These are phyloP conservation scores for Exophiala oligosperma DNA, from an alignment of 2,329 filamentous ascomycete genomes.

Conservation along the genomic window DNA sequence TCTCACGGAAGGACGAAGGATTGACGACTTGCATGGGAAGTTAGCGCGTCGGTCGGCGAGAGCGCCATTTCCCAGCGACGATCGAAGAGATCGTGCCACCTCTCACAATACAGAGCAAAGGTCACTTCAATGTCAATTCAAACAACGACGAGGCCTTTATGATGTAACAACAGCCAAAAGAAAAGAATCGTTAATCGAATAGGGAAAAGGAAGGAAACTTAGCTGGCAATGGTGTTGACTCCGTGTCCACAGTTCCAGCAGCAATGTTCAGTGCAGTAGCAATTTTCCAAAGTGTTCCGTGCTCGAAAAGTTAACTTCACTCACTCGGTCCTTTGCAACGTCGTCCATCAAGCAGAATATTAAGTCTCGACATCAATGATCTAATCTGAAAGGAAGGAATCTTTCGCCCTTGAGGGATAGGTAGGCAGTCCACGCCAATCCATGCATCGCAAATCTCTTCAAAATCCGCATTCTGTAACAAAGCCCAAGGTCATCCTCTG, in stretches of 20 bases:
- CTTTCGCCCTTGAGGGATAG: neutral
- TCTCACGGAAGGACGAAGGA: too few relatives aligned
- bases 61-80: too few relatives aligned
- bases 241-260: neutral
- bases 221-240: neutral
- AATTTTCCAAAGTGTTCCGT: neutral
- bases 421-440: neutral
- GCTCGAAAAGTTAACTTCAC: neutral
- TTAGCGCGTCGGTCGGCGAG: too few relatives aligned
- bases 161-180: too few relatives aligned
- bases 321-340: neutral
- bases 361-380: neutral
- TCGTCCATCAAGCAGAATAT: neutral
- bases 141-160: too few relatives aligned
- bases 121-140: too few relatives aligned
- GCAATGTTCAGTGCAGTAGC: neutral
- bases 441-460: neutral
- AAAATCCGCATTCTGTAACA: conserved; percentile 2
- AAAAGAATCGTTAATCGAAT: neutral
- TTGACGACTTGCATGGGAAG: too few relatives aligned
- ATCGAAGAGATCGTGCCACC: too few relatives aligned
- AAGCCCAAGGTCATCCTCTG: conserved; percentile 1
- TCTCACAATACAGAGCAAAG: too few relatives aligned
- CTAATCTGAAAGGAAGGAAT: conserved; percentile 4
- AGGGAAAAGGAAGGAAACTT: neutral